Evolutionary conservation across 148 eudicot species (phyloP), one percentile per base, ranked within the genome.

Genomic region (Cornus controversa): DNA sequence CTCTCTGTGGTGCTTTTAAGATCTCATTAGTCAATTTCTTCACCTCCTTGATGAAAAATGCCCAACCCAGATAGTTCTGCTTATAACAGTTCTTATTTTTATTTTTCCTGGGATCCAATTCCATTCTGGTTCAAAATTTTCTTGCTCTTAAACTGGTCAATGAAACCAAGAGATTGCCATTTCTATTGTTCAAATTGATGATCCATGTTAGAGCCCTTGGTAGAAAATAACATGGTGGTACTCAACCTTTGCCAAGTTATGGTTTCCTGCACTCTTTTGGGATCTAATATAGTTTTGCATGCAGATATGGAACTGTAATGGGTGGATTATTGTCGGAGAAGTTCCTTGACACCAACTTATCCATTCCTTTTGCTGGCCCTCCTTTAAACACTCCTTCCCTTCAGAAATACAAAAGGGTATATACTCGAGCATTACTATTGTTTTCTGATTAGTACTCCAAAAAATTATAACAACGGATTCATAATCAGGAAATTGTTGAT

Each of bases 301-400:
- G 83, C 93, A 96, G 99, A 75, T 96, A 96, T 70, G 99, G 99
- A 70, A 96, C 99, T 24, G 98, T 96, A 75, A 93, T 96, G 99
- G 99, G 99, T 15, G 99, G 99, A 24, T 85, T 96, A 77, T 80
- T 96, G 78, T 89, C 99, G 15, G 97, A 96, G 84, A 96, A 96
- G 84, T 96, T 93, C 84, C 91, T 96, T 10, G 95, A 93, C 81
- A 91, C 99, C 70, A 96, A 91, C 80, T 71, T 96, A 79, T 36
- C 91, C n/a, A 93, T 93, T 77, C 99, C 99, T 42, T 93, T 93
- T 85, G 97, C 97, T 73, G 98, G 94, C 34, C 99, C 99, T 85
- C 87, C 91, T 63, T 69, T 96, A 22, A 96, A 96, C 70, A 96
- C 98, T 72, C 99, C 99, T 50, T 96, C 99, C 71, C 89, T 93